phyloP scores from a whole-genome alignment of 495 filamentous ascomycete species.

The Aspergillus diversus region DNA sequence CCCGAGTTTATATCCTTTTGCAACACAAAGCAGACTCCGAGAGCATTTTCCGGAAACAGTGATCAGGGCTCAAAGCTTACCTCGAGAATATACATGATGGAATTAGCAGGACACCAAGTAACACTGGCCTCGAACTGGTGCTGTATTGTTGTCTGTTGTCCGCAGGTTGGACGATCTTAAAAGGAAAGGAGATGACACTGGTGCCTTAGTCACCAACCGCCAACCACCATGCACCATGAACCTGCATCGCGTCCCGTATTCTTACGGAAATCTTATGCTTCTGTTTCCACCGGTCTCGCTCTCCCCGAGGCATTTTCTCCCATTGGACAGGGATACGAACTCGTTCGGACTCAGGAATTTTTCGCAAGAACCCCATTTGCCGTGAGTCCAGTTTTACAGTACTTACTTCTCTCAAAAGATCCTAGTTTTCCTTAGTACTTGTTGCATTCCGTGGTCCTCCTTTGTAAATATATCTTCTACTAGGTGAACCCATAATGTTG shows the following conservation, averaged over 20 bases:
- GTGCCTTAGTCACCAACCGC: conserved; percentile 1
- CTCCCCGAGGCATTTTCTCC: background rate
- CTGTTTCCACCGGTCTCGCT: background rate
- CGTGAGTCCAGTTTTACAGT: background rate
- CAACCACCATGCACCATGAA: background rate
- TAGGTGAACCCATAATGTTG: conserved; percentile 34
- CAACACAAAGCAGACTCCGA: conserved; percentile 3
- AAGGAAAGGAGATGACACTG: background rate
- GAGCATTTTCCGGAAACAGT: background rate
- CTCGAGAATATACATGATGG: conserved; percentile 50
- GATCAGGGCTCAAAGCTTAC: conserved; percentile 28
- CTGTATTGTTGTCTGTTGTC: conserved; percentile 33
- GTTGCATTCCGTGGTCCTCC: conserved; percentile 30
- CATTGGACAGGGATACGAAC: background rate
- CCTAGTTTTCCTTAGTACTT: conserved; percentile 12
- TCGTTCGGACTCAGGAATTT: background rate
- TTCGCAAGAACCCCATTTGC: background rate
- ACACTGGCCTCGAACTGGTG: conserved; percentile 26
- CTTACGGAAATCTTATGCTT: background rate
- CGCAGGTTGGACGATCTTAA: background rate
- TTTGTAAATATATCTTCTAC: conserved; percentile 36
- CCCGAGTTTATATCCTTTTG: background rate
- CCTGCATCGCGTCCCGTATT: conserved; percentile 1
- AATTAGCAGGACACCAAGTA: conserved; percentile 30
- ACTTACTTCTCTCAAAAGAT: background rate